Evolutionary conservation across 2,329 filamentous ascomycete genomes (phyloP).

Genomic region (Basipetospora chlamydospora): DNA sequence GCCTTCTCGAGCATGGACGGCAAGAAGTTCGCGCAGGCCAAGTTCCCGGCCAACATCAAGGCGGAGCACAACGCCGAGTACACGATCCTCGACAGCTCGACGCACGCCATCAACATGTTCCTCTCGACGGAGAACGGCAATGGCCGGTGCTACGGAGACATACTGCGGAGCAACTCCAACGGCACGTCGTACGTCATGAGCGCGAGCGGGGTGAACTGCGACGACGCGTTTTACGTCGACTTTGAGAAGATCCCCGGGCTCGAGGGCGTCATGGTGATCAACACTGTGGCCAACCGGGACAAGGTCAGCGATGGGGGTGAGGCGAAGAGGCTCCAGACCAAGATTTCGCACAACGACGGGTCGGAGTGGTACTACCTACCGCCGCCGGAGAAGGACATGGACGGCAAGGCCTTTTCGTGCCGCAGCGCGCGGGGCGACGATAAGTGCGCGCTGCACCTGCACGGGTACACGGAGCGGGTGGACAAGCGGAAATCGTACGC

Average conservation of each 20-base stretch:
- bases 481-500: conserved; percentile 79
- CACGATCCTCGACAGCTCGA: conserved; percentile 88
- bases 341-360: conserved; percentile 94
- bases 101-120: conserved; percentile 86
- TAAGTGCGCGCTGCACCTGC: conserved; percentile 77
- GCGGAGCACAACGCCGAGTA: conserved; percentile 63
- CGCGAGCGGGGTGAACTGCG: conserved; percentile 66
- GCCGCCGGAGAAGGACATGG: conserved; percentile 55
- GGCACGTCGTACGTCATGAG: conserved; percentile 89
- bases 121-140: conserved; percentile 59
- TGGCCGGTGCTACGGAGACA: conserved; percentile 62
- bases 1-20: conserved; percentile 80
- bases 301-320: conserved; percentile 66
- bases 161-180: conserved; percentile 97
- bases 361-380: conserved; percentile 68
- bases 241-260: conserved; percentile 92
- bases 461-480: conserved; percentile 82
- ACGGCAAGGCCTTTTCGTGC: conserved; percentile 61
- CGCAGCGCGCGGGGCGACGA: conserved; percentile 36
- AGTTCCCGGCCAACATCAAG: conserved; percentile 75
- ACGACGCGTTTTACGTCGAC: conserved; percentile 67
- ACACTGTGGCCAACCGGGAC: conserved; percentile 63
- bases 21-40: conserved; percentile 61
- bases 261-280: conserved; percentile 80
- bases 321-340: conserved; percentile 70